Conservation (phyloP, 129 eudicot species). For the Tagetes patula region DNA sequence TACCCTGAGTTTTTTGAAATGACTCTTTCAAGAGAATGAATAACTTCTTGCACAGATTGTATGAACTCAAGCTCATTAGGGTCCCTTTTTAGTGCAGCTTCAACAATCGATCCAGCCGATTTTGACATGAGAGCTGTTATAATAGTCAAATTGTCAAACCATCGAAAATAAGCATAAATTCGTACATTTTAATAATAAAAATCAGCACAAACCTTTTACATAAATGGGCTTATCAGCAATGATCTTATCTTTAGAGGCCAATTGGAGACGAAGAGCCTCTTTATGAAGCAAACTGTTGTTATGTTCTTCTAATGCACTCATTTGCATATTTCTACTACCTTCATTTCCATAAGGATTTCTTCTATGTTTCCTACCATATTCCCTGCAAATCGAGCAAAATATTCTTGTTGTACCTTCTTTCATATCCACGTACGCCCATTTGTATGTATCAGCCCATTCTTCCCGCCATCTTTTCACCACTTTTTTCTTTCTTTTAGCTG, state of each 20-base stretch:
- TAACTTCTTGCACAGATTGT: slow-evolving; percentile 90
- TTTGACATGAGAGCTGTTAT: slow-evolving; percentile 92
- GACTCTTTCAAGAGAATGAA: slow-evolving; percentile 91
- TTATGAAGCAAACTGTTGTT: slow-evolving; percentile 96
- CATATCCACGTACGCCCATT: slow-evolving; percentile 98
- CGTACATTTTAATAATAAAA: not conserved
- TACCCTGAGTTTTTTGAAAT: slow-evolving; percentile 82
- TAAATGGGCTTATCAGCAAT: slow-evolving; percentile 79
- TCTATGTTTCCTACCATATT: slow-evolving; percentile 94
- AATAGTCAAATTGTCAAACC: slow-evolving; percentile 25
- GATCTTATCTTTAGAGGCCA: slow-evolving; percentile 93
- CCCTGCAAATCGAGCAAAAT: slow-evolving; percentile 89
- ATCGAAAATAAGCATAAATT: slow-evolving; percentile 1
- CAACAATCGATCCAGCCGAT: slow-evolving; percentile 98
- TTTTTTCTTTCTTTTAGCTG: slow-evolving; percentile 79
- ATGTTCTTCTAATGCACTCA: slow-evolving; percentile 98
- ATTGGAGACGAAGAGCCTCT: slow-evolving; percentile 92
- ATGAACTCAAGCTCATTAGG: slow-evolving; percentile 91
- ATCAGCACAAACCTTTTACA: slow-evolving; percentile 65
- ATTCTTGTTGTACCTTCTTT: slow-evolving; percentile 96
- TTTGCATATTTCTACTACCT: slow-evolving; percentile 99
- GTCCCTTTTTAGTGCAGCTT: slow-evolving; percentile 96
- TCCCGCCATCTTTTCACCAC: slow-evolving; percentile 98
- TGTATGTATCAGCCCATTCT: slow-evolving; percentile 99
- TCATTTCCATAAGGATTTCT: slow-evolving; percentile 97